Conservation (phyloP, 768 basidiomycete species). For the Leccinum incarnatum region DNA sequence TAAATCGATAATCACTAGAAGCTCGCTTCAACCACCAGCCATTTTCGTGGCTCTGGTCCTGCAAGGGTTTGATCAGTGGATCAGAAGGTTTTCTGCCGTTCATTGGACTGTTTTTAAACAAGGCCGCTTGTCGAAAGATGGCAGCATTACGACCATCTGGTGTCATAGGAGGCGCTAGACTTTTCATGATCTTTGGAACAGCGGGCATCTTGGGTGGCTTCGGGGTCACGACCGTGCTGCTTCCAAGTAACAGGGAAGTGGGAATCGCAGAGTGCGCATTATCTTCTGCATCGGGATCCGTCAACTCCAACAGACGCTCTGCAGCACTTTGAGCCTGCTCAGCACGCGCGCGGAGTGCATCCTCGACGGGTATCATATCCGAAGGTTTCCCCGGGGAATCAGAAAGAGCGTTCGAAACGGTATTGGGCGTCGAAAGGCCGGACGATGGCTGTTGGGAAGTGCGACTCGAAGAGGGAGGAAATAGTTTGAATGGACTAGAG, state of each 20-base stretch:
- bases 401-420: conserved; percentile 59
- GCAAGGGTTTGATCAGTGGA: conserved; percentile 67
- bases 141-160: conserved; percentile 57
- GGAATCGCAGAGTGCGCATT: conserved; percentile 53
- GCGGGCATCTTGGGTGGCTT: conserved; percentile 38
- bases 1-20: conserved; percentile 48
- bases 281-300: conserved; percentile 71
- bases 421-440: conserved; percentile 44
- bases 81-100: conserved; percentile 46
- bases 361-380: conserved; percentile 62
- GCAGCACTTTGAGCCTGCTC: conserved; percentile 95
- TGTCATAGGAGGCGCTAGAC: conserved; percentile 50
- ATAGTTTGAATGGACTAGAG: conserved; percentile 59
- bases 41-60: conserved; percentile 64
- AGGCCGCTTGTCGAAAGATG: conserved; percentile 70
- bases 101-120: conserved; percentile 79
- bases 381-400: conserved; percentile 47
- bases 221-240: conserved; percentile 34
- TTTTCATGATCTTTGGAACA: conserved; percentile 34
- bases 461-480: conserved; percentile 39
- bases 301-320: conserved; percentile 80
- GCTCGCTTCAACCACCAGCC: conserved; percentile 85
- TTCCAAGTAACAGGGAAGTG: conserved; percentile 48
- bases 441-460: conserved; percentile 51
- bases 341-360: conserved; percentile 81